These are phyloP conservation scores for Aspergillus cristatus DNA, from an alignment of 495 filamentous ascomycete genomes.

Conservation along the genomic window DNA sequence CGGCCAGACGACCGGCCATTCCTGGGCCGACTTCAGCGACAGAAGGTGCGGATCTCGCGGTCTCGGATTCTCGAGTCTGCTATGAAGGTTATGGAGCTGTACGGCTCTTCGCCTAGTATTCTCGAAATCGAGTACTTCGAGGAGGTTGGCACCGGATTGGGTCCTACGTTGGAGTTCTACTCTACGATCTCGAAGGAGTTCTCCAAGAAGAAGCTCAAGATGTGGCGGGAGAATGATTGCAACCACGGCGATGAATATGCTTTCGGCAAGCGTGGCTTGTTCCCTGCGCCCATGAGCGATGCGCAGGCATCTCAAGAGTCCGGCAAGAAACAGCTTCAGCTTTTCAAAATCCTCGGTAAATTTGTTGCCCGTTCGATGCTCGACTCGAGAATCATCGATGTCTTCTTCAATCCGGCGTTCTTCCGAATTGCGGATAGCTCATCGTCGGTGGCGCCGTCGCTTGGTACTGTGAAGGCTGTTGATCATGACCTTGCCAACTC, in stretches of 20 bases:
- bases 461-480: slow-evolving; percentile 87
- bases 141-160: slow-evolving; percentile 93
- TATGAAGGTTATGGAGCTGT: slow-evolving; percentile 99
- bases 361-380: slow-evolving; percentile 98
- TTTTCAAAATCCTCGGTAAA: slow-evolving; percentile 92
- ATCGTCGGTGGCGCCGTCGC: slow-evolving; percentile 66
- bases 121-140: slow-evolving; percentile 99
- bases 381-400: slow-evolving; percentile 94
- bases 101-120: slow-evolving; percentile 89
- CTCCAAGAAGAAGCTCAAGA: slow-evolving; percentile 88
- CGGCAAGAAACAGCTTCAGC: slow-evolving; percentile 71
- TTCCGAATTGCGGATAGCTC: slow-evolving; percentile 83
- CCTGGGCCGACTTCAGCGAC: slow-evolving; percentile 86
- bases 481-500: slow-evolving; percentile 81
- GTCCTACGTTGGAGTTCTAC: slow-evolving; percentile 97
- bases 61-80: slow-evolving; percentile 91
- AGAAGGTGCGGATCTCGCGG: slow-evolving; percentile 94
- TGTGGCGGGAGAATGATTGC: slow-evolving; percentile 92
- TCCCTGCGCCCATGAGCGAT: slow-evolving; percentile 86
- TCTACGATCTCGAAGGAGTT: slow-evolving; percentile 97
- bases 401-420: slow-evolving; percentile 95
- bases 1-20: slow-evolving; percentile 83
- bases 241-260: slow-evolving; percentile 70
- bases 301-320: slow-evolving; percentile 63
- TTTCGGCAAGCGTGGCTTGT: slow-evolving; percentile 76